phyloP scores from a whole-genome alignment of 129 eudicot genomes.

The Chrysanthemum lavandulifolium region DNA sequence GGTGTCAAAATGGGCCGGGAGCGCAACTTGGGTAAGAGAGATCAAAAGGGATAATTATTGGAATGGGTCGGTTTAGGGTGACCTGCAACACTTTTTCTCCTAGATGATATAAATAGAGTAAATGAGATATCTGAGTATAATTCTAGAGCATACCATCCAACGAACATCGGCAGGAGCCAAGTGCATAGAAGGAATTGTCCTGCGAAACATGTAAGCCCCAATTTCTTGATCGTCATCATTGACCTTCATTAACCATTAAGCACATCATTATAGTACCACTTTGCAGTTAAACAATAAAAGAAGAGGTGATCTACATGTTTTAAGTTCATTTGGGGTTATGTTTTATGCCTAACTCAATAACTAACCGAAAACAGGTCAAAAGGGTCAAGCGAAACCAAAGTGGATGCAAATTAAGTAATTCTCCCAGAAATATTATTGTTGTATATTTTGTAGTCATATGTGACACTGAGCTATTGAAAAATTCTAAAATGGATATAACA shows the following conservation, averaged over 20 bases:
- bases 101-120: not conserved
- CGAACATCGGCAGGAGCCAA: slow-evolving; percentile 84
- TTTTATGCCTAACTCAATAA: not conserved
- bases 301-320: not conserved
- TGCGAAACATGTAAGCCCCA: slow-evolving; percentile 92
- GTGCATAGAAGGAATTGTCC: slow-evolving; percentile 86
- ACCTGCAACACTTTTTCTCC: not conserved
- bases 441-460: not conserved
- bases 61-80: no score
- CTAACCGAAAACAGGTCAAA: no score
- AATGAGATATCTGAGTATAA: not conserved
- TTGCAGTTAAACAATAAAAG: not conserved
- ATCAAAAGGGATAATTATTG: no score
- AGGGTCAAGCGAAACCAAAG: no score
- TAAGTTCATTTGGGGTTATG: not conserved
- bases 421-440: no score
- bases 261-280: not conserved
- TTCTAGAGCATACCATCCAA: slow-evolving; percentile 58
- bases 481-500: no score
- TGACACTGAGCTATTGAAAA: no score
- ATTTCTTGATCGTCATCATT: slow-evolving; percentile 94
- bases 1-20: no score
- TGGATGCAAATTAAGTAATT: no score
- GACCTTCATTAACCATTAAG: slow-evolving; percentile 47
- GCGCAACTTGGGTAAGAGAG: no score